A percentile compares a stretch with the other conserved stretches of the same genome.
Evolutionary conservation across 805 yeast genomes (phyloP).

Genomic region (Trichomonascus vanleenenianus): DNA sequence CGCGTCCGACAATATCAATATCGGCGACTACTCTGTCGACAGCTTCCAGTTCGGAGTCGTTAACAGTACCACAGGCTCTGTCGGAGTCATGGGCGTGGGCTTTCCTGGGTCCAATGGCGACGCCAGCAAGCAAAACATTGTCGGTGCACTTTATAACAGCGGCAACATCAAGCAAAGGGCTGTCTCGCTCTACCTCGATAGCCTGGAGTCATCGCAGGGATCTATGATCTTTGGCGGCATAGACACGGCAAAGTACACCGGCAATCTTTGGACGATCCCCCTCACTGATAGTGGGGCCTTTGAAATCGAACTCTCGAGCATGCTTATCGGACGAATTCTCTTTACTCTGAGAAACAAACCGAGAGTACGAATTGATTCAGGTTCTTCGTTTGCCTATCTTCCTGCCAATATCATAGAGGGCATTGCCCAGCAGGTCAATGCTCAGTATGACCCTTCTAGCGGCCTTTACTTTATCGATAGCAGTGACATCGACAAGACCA

Average conservation of each 20-base stretch:
- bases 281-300: constrained; percentile 28
- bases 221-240: constrained; percentile 40
- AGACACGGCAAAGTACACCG: constrained; percentile 35
- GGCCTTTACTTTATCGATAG: constrained; percentile 2
- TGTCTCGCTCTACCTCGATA: constrained; percentile 47
- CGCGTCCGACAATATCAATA: constrained; percentile 43
- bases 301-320: constrained; percentile 7
- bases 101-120: constrained; percentile 13
- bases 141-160: constrained; percentile 28
- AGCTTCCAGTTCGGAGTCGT: background rate
- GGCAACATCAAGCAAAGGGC: constrained; percentile 36
- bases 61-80: background rate
- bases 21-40: background rate
- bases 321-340: constrained; percentile 2
- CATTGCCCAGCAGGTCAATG: constrained; percentile 1
- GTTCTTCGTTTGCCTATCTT: constrained; percentile 12
- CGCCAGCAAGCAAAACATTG: constrained; percentile 40
- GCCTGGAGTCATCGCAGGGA: constrained; percentile 22
- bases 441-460: background rate
- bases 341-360: constrained; percentile 7
- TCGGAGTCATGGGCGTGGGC: constrained; percentile 24
- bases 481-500: constrained; percentile 8
- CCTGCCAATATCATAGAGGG: constrained; percentile 1
- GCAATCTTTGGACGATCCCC: constrained; percentile 35
- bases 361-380: constrained; percentile 12